Conservation (phyloP, 331 rosid species). For the Rosa hybrid region DNA sequence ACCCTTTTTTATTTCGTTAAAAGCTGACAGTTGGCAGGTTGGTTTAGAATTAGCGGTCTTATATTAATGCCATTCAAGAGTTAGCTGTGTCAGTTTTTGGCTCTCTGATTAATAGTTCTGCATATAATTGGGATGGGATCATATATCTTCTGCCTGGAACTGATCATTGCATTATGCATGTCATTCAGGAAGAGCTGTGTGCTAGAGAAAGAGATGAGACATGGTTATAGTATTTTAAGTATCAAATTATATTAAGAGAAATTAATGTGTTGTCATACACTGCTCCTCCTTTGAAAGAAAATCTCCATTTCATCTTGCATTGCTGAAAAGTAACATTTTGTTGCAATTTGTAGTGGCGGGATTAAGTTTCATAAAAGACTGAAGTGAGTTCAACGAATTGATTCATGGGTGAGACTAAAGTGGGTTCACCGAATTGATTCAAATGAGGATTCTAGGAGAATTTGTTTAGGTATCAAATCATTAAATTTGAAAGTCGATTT, state of each 20-base stretch:
- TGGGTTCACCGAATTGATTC: too few species aligned
- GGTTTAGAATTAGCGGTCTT: slow-evolving; percentile 54
- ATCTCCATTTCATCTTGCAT: not conserved
- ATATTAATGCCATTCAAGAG: slow-evolving; percentile 52
- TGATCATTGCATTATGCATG: slow-evolving; percentile 2
- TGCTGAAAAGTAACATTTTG: not conserved
- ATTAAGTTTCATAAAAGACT: too few species aligned
- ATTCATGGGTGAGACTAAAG: too few species aligned
- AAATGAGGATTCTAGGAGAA: too few species aligned
- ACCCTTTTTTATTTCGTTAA: slow-evolving; percentile 54
- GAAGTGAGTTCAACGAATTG: too few species aligned
- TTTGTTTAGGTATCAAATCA: too few species aligned
- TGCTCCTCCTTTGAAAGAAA: not conserved
- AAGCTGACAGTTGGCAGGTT: slow-evolving; percentile 63
- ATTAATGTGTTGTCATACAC: not conserved
- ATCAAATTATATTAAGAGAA: not conserved
- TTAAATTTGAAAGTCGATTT: too few species aligned
- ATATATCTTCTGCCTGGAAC: not conserved
- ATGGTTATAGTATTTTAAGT: not conserved
- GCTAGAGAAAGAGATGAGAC: not conserved
- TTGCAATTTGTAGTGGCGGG: not conserved
- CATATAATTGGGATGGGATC: slow-evolving; percentile 13
- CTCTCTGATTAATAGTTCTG: slow-evolving; percentile 26
- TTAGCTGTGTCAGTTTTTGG: slow-evolving; percentile 34
- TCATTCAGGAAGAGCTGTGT: not conserved